Conservation (phyloP, 1,284 basidiomycete species). For the Sporisorium iseilematis-ciliati region DNA sequence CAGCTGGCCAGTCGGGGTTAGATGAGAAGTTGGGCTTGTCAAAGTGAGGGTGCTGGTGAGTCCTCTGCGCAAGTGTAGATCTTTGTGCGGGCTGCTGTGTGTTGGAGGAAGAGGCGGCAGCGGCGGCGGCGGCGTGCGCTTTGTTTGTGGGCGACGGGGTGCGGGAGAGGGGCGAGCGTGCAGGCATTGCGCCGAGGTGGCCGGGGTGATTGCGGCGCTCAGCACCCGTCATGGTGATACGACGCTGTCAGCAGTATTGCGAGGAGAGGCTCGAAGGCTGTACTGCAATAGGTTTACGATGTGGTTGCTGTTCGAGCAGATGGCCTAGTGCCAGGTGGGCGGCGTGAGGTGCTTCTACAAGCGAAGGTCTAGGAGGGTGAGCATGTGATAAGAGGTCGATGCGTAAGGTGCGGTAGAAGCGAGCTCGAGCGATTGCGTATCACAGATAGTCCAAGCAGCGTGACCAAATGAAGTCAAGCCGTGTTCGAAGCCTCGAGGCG, state of each 20-base stretch:
- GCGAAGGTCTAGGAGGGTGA: background rate
- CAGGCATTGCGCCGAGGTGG: constrained; percentile 26
- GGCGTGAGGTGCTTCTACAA: background rate
- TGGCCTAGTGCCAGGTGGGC: background rate
- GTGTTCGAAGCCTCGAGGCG: background rate
- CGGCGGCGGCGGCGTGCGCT: background rate
- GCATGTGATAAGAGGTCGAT: background rate
- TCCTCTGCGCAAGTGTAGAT: constrained; percentile 31
- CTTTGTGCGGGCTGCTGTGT: constrained; percentile 18
- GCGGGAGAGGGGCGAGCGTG: constrained; percentile 23
- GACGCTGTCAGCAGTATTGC: background rate
- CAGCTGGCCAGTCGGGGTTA: constrained; percentile 11
- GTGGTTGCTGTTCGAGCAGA: background rate
- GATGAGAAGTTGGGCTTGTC: constrained; percentile 18
- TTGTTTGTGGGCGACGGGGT: constrained; percentile 34
- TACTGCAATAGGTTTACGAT: background rate
- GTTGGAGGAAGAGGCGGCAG: constrained; percentile 13
- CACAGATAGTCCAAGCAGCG: background rate
- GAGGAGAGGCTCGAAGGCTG: background rate
- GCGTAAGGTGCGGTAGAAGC: background rate
- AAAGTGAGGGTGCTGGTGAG: constrained; percentile 32
- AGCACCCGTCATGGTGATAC: constrained; percentile 39
- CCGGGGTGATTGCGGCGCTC: constrained; percentile 46
- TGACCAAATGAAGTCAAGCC: background rate
- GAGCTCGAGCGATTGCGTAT: background rate